A percentile compares a stretch with the other conserved stretches of the same genome.
Evolutionary conservation across 164 flowering plant species (phyloP).

Genomic region (Aristolochia contorta): DNA sequence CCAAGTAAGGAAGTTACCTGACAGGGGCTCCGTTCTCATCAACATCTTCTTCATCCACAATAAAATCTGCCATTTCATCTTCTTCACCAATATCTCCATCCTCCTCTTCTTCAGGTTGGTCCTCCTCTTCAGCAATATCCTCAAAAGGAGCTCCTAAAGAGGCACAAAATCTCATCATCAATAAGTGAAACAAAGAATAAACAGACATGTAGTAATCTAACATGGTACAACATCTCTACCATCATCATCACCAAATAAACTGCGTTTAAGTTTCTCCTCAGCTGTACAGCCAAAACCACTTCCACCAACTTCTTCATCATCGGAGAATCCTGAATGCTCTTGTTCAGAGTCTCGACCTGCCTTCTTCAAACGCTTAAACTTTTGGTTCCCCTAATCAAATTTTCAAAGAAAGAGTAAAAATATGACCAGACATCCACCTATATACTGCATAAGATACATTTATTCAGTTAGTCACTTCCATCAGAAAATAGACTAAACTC

Average conservation of each 20-base stretch:
- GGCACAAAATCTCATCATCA: neutral
- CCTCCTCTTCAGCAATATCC: conserved; percentile 84
- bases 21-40: conserved; percentile 75
- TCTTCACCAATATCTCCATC: conserved; percentile 75
- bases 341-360: conserved; percentile 52
- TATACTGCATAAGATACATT: neutral
- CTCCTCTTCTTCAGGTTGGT: conserved; percentile 54
- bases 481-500: conserved; percentile 6
- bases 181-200: no score
- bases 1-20: conserved; percentile 29
- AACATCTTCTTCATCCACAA: conserved; percentile 76
- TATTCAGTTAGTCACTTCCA: no score
- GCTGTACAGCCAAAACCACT: conserved; percentile 54
- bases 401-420: conserved; percentile 2
- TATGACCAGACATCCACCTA: neutral
- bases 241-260: conserved; percentile 79
- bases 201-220: no score
- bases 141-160: conserved; percentile 40
- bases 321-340: conserved; percentile 50
- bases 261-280: conserved; percentile 70
- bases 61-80: conserved; percentile 96
- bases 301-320: conserved; percentile 61
- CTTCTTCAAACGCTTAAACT: conserved; percentile 82
- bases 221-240: conserved; percentile 22
- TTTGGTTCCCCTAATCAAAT: conserved; percentile 48